Conservation (phyloP, 2,329 filamentous ascomycete genomes). For the Sporothrix inflata region DNA sequence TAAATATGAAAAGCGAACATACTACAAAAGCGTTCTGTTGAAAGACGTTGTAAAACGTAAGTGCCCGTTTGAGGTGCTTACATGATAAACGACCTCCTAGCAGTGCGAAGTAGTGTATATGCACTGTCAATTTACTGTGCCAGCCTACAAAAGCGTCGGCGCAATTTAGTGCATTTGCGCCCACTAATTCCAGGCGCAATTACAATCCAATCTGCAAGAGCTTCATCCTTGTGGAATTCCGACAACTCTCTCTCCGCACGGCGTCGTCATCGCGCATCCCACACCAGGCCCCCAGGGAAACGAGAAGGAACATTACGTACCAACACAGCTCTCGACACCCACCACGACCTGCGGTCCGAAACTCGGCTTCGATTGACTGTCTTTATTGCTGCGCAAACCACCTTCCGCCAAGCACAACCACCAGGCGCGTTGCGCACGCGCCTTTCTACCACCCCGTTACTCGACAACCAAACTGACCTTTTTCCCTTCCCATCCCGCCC, state of each 20-base stretch:
- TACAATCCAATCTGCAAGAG: conserved; percentile 10
- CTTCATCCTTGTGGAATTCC: conserved; percentile 10
- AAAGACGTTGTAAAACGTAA: not conserved
- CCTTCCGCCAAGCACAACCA: not conserved
- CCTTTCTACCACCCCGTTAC: not conserved
- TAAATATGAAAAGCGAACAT: conserved; percentile 17
- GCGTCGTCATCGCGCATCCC: conserved; percentile 24
- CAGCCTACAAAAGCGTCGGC: conserved; percentile 19
- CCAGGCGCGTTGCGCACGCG: conserved; percentile 16
- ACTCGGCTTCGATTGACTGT: not conserved
- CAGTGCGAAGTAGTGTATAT: not conserved
- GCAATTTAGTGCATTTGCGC: not conserved
- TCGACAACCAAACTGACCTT: not conserved
- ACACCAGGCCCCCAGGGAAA: not conserved
- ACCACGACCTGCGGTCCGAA: not conserved
- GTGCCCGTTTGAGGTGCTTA: not conserved
- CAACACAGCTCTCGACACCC: not conserved
- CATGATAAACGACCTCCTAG: not conserved
- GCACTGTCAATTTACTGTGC: conserved; percentile 27
- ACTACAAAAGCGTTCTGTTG: not conserved
- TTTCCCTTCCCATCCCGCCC: not conserved
- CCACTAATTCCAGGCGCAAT: conserved; percentile 8
- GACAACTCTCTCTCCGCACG: conserved; percentile 23
- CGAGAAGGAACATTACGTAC: not conserved
- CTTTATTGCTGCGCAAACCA: not conserved